Base-by-base conservation (phyloP, 139 green algal species). In the Mesotaenium endlicherianum region DNA sequence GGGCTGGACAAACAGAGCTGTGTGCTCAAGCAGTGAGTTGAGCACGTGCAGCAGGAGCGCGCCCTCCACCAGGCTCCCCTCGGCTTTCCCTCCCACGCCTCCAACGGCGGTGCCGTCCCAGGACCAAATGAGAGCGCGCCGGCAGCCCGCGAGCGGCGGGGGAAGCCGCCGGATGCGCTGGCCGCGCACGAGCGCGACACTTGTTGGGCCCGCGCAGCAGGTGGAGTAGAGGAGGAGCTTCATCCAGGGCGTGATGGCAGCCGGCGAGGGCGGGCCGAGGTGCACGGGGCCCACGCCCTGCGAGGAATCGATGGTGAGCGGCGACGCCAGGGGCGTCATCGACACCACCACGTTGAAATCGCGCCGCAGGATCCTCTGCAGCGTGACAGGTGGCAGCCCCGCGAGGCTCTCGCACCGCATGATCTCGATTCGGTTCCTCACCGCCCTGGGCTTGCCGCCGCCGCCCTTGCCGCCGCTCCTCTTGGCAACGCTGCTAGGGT, bases 331-430 rank as follows among this genome's bases (percentile, higher is more conserved):
- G 0, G 82, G 82, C 0, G 60, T 75, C 30, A 88, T 88, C 41
- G 75, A 88, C 17, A 88, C 75, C 1, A 88, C 50, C 39, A 85
- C 44, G n/a, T 43, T 42, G 53, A 81, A 88, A 0, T 88, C 82
- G 0, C 82, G 72, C 30, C 43, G 43, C 53, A 88, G 42, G 0
- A 88, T 30, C 6, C 75, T 43, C 31, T 79, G 75, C 76, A 86
- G 20, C 17, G 53, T 86, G 38, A 36, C 53, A 0, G 59, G 71
- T 17, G 75, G 30, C 40, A 88, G 60, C 31, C 82, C 67, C n/a
- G 79, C 76, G 20, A 88, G 82, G 44, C 75, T 86, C 82, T 88
- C 82, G 39, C 45, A 80, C n/a, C 82, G 82, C 40, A 88, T 55
- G 3, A 88, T n/a, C n/a, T 88, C 82, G 44, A 88, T 75, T 31